These are phyloP conservation scores for Podospora conica DNA, from an alignment of 495 filamentous ascomycete species.

Conservation along the genomic window DNA sequence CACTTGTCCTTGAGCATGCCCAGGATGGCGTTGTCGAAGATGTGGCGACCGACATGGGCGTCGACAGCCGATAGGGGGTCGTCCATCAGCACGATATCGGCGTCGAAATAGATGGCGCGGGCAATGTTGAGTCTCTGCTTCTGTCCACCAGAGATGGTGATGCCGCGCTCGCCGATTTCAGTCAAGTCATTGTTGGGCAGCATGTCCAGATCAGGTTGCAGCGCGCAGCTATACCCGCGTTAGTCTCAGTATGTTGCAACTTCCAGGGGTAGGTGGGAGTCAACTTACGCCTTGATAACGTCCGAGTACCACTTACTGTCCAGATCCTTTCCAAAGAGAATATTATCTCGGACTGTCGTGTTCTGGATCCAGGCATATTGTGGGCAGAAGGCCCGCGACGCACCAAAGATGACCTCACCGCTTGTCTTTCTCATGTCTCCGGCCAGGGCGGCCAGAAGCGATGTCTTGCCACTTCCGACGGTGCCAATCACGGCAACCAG, in stretches of 20 bases:
- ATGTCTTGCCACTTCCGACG: constrained; percentile 90
- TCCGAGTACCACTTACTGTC: constrained; percentile 59
- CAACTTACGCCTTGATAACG: constrained; percentile 45
- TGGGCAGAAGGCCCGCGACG: constrained; percentile 79
- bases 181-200: constrained; percentile 66
- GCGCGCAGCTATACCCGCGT: constrained; percentile 55
- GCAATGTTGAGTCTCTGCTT: constrained; percentile 82
- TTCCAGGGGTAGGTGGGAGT: not conserved
- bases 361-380: constrained; percentile 99
- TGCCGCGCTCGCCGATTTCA: constrained; percentile 73
- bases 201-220: constrained; percentile 69
- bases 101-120: constrained; percentile 77
- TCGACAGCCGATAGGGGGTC: constrained; percentile 80
- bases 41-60: constrained; percentile 84
- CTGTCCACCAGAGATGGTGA: constrained; percentile 77
- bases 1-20: constrained; percentile 85
- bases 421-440: constrained; percentile 86
- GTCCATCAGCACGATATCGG: constrained; percentile 77
- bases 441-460: constrained; percentile 80
- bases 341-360: constrained; percentile 76
- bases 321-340: constrained; percentile 80
- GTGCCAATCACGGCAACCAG: constrained; percentile 85
- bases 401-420: constrained; percentile 68
- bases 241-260: constrained; percentile 1
- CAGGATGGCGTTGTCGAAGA: constrained; percentile 92